A percentile compares a stretch with the other conserved stretches of the same genome.
phyloP scores from a whole-genome alignment of 768 basidiomycete genomes.

The Termitomyces sp. region DNA sequence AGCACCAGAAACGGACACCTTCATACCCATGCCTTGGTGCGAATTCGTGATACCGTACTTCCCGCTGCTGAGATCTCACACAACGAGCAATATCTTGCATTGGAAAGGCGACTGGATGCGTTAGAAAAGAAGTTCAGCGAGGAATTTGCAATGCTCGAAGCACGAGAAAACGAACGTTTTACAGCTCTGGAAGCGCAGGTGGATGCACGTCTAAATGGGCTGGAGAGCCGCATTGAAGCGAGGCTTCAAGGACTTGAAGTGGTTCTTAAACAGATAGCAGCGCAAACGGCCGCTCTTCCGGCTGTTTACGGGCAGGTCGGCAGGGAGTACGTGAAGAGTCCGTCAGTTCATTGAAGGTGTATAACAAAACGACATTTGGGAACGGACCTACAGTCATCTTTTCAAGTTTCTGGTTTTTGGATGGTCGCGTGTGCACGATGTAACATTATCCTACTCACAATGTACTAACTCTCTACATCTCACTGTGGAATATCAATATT shows the following conservation, averaged over 20 bases:
- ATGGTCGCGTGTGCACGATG: background rate
- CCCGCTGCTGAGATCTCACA: slow-evolving; percentile 16
- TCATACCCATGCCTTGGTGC: slow-evolving; percentile 23
- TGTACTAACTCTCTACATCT: background rate
- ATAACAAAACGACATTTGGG: too few relatives aligned
- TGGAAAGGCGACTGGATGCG: slow-evolving; percentile 24
- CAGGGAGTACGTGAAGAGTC: slow-evolving; percentile 12
- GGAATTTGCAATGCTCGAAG: slow-evolving; percentile 20
- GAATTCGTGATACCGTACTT: slow-evolving; percentile 20
- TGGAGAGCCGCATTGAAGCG: slow-evolving; percentile 9
- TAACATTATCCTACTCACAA: background rate
- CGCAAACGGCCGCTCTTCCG: slow-evolving; percentile 22
- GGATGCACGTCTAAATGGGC: slow-evolving; percentile 10
- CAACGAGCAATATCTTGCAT: slow-evolving; percentile 21
- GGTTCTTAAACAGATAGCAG: slow-evolving; percentile 18
- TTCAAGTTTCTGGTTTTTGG: background rate
- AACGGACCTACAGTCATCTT: too few relatives aligned
- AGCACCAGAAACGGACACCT: slow-evolving; percentile 4
- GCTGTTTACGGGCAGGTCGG: slow-evolving; percentile 24
- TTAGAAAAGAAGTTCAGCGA: slow-evolving; percentile 25
- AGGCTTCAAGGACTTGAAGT: slow-evolving; percentile 18
- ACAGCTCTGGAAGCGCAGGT: slow-evolving; percentile 21
- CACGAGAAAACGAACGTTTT: slow-evolving; percentile 22
- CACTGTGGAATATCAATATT: background rate
- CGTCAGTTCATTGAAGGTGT: slow-evolving; percentile 1